Percentiles rank a stretch among this genome's conserved stretches.
phyloP scores from a whole-genome alignment of 345 rosid genomes.

The Tarenaya hassleriana region DNA sequence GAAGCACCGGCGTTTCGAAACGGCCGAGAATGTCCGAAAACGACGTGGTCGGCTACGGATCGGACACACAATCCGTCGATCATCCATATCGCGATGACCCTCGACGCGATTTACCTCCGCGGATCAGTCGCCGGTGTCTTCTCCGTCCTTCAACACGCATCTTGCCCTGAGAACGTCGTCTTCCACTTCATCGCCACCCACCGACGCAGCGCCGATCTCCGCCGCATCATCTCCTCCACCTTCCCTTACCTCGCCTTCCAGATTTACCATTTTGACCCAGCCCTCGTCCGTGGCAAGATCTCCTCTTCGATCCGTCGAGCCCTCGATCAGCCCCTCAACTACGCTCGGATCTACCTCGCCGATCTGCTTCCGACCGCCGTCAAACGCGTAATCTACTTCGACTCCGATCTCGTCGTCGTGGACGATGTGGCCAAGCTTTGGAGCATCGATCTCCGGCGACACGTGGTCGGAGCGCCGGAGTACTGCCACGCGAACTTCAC shows the following conservation, averaged over 20 bases:
- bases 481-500: slow-evolving; percentile 83
- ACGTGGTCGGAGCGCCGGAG: slow-evolving; percentile 79
- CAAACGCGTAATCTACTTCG: slow-evolving; percentile 72
- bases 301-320: slow-evolving; percentile 70
- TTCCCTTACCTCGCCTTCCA: slow-evolving; percentile 68
- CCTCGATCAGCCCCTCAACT: slow-evolving; percentile 79
- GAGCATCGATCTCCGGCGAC: slow-evolving; percentile 44
- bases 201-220: slow-evolving; percentile 45
- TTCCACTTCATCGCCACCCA: slow-evolving; percentile 70
- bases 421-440: slow-evolving; percentile 83
- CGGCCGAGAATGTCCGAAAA: slow-evolving; percentile 47
- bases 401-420: slow-evolving; percentile 77
- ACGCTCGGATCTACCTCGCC: slow-evolving; percentile 82
- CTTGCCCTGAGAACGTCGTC: slow-evolving; percentile 76
- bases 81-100: slow-evolving; percentile 81
- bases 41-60: slow-evolving; percentile 31
- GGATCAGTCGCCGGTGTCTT: slow-evolving; percentile 83
- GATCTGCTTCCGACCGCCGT: slow-evolving; percentile 61
- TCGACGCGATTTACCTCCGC: slow-evolving; percentile 80
- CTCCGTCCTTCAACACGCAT: slow-evolving; percentile 78
- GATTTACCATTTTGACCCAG: slow-evolving; percentile 64
- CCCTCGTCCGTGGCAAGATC: slow-evolving; percentile 57
- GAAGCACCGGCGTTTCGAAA: slow-evolving; percentile 78
- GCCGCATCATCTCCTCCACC: slow-evolving; percentile 50
- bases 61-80: slow-evolving; percentile 30